These are phyloP conservation scores for Trametes cingulata DNA, from an alignment of 768 basidiomycete species.

Conservation along the genomic window DNA sequence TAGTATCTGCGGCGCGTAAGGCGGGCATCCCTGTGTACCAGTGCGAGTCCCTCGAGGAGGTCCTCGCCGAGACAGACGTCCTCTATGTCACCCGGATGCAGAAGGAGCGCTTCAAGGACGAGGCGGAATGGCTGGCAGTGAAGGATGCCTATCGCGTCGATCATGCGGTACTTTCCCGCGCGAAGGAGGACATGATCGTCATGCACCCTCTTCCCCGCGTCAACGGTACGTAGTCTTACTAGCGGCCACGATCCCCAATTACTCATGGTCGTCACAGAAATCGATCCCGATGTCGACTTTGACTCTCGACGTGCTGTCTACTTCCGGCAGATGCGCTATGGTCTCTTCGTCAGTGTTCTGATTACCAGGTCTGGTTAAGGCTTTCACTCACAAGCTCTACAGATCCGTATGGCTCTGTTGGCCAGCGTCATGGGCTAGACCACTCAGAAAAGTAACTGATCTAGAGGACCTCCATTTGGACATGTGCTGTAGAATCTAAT, in stretches of 20 bases:
- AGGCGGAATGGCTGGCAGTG: constrained; percentile 84
- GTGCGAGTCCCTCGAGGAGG: constrained; percentile 89
- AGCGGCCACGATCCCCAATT: constrained; percentile 8
- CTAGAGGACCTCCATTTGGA: neutral
- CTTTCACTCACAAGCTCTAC: neutral
- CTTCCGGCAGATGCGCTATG: constrained; percentile 98
- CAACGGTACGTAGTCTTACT: constrained; percentile 54
- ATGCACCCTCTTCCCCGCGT: constrained; percentile 99
- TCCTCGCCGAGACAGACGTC: constrained; percentile 90
- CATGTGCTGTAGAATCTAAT: neutral
- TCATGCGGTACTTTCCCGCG: constrained; percentile 88
- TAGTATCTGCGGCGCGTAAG: constrained; percentile 81
- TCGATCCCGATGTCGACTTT: constrained; percentile 97
- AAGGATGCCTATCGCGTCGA: constrained; percentile 93
- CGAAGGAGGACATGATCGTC: constrained; percentile 97
- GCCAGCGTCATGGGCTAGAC: constrained; percentile 43
- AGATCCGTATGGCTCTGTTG: constrained; percentile 57
- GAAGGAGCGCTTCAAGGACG: constrained; percentile 85
- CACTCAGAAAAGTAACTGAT: neutral
- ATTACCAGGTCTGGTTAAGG: neutral
- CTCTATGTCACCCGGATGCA: constrained; percentile 96
- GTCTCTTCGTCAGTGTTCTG: constrained; percentile 83
- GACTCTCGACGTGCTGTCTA: constrained; percentile 92
- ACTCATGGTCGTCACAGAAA: constrained; percentile 59
- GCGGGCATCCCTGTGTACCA: constrained; percentile 78